Percentiles rank a stretch among this genome's conserved stretches.
phyloP scores from a whole-genome alignment of 1,284 basidiomycete genomes.

The Ganoderma lingzhi region DNA sequence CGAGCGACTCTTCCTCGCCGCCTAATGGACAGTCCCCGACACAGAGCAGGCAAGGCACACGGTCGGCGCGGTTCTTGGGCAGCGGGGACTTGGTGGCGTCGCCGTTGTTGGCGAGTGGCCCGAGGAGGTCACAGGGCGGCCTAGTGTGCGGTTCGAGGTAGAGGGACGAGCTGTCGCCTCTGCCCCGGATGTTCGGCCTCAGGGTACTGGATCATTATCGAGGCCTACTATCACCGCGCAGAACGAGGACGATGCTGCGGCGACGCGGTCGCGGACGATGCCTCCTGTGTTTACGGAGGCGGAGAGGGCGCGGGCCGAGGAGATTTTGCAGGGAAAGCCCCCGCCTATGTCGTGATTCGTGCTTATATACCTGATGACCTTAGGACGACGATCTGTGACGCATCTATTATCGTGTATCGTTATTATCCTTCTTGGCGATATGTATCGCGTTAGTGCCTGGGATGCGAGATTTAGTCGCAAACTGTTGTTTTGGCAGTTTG shows the following conservation, averaged over 20 bases:
- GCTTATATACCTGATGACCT: background rate
- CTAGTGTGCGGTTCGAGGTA: conserved; percentile 30
- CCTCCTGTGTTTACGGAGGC: conserved; percentile 26
- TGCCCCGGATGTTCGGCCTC: conserved; percentile 23
- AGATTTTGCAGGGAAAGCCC: conserved; percentile 16
- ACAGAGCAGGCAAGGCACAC: conserved; percentile 2
- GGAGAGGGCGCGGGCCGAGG: conserved; percentile 27
- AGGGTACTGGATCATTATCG: background rate
- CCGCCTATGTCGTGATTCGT: background rate
- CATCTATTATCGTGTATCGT: conserved; percentile 7
- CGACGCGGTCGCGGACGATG: conserved; percentile 28
- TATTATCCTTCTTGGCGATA: background rate
- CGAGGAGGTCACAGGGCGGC: conserved; percentile 12
- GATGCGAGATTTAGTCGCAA: background rate
- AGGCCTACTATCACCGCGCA: conserved; percentile 13
- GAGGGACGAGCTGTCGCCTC: conserved; percentile 12
- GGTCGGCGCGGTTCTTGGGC: conserved; percentile 22
- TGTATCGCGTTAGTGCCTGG: background rate
- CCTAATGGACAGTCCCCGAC: conserved; percentile 3
- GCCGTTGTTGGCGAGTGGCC: conserved; percentile 14
- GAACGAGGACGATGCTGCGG: conserved; percentile 19
- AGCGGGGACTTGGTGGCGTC: conserved; percentile 25
- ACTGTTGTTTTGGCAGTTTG: background rate
- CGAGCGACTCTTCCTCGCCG: background rate
- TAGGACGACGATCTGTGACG: background rate